Evolutionary conservation across 352 stramenopile genomes (phyloP).

Genomic region (Phytophthora sojae): DNA sequence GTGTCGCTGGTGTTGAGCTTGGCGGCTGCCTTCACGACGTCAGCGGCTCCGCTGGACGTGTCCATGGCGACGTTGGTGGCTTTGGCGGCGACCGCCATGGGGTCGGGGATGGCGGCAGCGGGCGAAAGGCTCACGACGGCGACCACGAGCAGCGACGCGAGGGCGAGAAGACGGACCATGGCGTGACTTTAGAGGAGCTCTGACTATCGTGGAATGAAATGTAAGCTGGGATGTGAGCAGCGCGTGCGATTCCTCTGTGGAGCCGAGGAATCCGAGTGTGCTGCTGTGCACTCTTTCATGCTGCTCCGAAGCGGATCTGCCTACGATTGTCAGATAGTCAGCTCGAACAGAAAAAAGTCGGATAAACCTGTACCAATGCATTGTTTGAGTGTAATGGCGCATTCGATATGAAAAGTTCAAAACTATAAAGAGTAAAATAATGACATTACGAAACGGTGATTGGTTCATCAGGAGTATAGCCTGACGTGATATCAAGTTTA

Average conservation of each 20-base stretch:
- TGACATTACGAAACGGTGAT: not conserved
- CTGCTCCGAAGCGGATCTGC: conserved; percentile 16
- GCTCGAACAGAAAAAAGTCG: conserved; percentile 21
- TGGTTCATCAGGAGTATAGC: not conserved
- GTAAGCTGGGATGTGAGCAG: not conserved
- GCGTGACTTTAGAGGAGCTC: not conserved
- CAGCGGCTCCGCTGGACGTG: conserved; percentile 22
- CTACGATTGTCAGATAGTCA: conserved; percentile 20
- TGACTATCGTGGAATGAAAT: not conserved
- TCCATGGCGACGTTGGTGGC: conserved; percentile 34
- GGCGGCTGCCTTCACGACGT: conserved; percentile 19
- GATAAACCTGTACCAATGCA: not conserved
- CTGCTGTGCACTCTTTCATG: conserved; percentile 1
- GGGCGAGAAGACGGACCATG: conserved; percentile 32
- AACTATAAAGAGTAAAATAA: not conserved
- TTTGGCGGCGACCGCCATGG: conserved; percentile 16
- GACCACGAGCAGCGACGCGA: conserved; percentile 28
- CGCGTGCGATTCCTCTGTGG: not conserved
- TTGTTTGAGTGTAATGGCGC: not conserved
- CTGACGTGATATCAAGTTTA: not conserved
- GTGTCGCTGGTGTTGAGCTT: conserved; percentile 26
- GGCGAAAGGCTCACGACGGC: conserved; percentile 26
- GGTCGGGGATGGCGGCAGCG: conserved; percentile 23
- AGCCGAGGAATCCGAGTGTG: conserved; percentile 16
- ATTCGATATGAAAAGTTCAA: not conserved